A percentile compares a stretch with the other conserved stretches of the same genome.
Evolutionary conservation across 495 filamentous ascomycete species (phyloP).

Genomic region (Cryomyces minteri): DNA sequence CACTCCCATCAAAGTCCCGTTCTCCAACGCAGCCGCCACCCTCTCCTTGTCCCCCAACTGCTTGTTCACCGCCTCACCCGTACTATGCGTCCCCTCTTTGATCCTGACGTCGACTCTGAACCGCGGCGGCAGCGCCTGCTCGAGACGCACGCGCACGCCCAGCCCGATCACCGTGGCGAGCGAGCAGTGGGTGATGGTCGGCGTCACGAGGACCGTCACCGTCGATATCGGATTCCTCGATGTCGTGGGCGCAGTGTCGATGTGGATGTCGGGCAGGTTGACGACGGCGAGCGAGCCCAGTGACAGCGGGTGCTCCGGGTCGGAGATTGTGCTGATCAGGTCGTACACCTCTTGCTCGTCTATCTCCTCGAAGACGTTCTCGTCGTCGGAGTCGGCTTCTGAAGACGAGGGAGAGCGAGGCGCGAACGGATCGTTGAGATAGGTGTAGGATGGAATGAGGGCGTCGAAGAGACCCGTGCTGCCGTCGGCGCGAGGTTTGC

Average conservation of each 20-base stretch:
- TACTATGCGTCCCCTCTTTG: conserved; percentile 89
- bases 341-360: conserved; percentile 97
- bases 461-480: conserved; percentile 25
- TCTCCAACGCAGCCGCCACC: conserved; percentile 88
- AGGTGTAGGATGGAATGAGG: conserved; percentile 26
- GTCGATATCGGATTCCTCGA: conserved; percentile 25
- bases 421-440: conserved; percentile 35
- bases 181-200: conserved; percentile 95
- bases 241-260: conserved; percentile 36
- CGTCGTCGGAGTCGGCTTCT: conserved; percentile 36
- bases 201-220: conserved; percentile 63
- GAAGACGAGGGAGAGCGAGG: conserved; percentile 14
- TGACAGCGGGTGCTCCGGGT: conserved; percentile 90
- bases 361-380: conserved; percentile 56
- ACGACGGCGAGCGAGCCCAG: conserved; percentile 86
- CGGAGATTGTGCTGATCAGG: conserved; percentile 80
- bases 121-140: conserved; percentile 79
- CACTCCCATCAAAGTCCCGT: conserved; percentile 71
- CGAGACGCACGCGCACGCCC: conserved; percentile 75
- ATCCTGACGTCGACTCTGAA: conserved; percentile 87
- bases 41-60: conserved; percentile 92
- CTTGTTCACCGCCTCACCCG: conserved; percentile 88
- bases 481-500: conserved; percentile 24
- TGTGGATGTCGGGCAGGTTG: conserved; percentile 75
- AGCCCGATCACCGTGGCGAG: conserved; percentile 93